Evolutionary conservation across 108 stramenopile species (phyloP).

Genomic region (Conticribra weissflogii): DNA sequence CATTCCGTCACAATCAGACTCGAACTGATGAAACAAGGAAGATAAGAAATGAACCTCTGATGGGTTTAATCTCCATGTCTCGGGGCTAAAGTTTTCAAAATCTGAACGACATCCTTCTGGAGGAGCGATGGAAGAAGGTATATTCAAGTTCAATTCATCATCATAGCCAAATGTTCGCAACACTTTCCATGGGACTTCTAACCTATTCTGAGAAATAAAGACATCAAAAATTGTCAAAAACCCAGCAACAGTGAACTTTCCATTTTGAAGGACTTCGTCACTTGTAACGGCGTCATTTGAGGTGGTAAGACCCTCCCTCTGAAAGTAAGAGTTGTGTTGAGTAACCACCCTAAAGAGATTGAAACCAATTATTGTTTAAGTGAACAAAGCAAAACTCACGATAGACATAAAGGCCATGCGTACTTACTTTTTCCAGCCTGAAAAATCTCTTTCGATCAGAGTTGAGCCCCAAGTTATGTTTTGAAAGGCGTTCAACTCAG

Average conservation of each 20-base stretch:
- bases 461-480: slow-evolving; percentile 62
- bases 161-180: slow-evolving; percentile 78
- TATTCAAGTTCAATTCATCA: slow-evolving; percentile 63
- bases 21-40: slow-evolving; percentile 71
- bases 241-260: slow-evolving; percentile 78
- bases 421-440: slow-evolving; percentile 70
- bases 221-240: slow-evolving; percentile 85
- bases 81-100: slow-evolving; percentile 14
- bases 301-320: slow-evolving; percentile 2
- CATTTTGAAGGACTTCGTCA: slow-evolving; percentile 61
- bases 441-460: slow-evolving; percentile 66
- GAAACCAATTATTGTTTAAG: background rate
- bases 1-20: slow-evolving; percentile 66
- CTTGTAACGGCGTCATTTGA: slow-evolving; percentile 43
- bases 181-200: slow-evolving; percentile 83
- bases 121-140: slow-evolving; percentile 55
- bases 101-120: slow-evolving; percentile 11
- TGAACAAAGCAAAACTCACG: background rate
- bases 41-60: slow-evolving; percentile 63
- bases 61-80: slow-evolving; percentile 52
- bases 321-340: slow-evolving; percentile 18
- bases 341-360: slow-evolving; percentile 30
- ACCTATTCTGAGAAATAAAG: slow-evolving; percentile 78
- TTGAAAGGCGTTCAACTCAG: slow-evolving; percentile 78
- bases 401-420: background rate